Base-by-base conservation (phyloP, 805 yeast species). In the Limtongia smithiae region DNA sequence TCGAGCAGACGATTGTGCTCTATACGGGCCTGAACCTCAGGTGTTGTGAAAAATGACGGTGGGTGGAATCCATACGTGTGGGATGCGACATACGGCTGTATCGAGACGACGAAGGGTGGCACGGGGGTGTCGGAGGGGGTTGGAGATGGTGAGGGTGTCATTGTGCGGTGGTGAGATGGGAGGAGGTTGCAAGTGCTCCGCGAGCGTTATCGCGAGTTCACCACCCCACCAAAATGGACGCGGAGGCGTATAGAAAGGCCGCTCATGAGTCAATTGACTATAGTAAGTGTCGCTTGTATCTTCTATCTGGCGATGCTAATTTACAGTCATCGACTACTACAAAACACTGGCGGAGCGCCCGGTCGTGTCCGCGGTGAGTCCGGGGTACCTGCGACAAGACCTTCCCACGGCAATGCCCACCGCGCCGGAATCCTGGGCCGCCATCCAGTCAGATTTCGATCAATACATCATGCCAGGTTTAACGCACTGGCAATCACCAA, bases 401-500 rank as follows among this genome's bases (percentile, higher is more conserved):
- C 48, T 58, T 12, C 60, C 61, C 9, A n/a, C 31, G 4, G 27
- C 35, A n/a, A 55, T 58, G 54, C 61, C 61, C n/a, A 46, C 41
- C 9, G 37, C 31, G 35, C 57, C 55, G 14, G 61, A 58, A 44
- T 25, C 42, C 15, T 58, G 61, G 54, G 56, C 47, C 7, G 54
- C 37, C 15, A 50, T 58, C 21, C 50, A 48, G 22, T 24, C 32
- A 21, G 61, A 58, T 31, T 50, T 58, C 27, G 54, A 58, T 17
- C 21, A 37, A 8, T 40, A 46, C 20, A 55, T 58, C 15, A 48
- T 51, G 22, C 61, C 61, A 14, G 61, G 61, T 9, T 24, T 58
- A 27, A 58, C 61, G 11, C 18, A 12, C 28, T 49, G 56, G 60
- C 61, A 58, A 39, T 46, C 54, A 40, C 61, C 61, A 17, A 57